Base-by-base conservation (phyloP, 2,329 filamentous ascomycete species). In the Fusarium circinatum region DNA sequence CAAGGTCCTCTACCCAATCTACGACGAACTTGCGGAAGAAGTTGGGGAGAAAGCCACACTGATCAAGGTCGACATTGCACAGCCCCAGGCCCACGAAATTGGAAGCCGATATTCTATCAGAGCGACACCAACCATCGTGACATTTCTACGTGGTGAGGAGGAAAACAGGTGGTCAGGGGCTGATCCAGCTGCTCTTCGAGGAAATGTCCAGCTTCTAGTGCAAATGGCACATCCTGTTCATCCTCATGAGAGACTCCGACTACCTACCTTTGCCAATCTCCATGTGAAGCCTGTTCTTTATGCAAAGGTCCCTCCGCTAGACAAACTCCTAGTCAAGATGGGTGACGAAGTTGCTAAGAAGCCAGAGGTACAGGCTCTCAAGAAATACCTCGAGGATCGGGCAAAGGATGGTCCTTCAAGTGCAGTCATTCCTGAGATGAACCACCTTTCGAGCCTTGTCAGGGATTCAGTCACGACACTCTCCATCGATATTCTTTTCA, bases 41-140 rank as follows among this genome's bases (percentile, higher is more conserved):
- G 87, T 91, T 34, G 91, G 89, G 3, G 84, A 88, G 38, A 91
- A 91, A 75, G 91, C 90, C 8, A 84, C 90, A 0, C 88, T 98
- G 54, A 91, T 98, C 83, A 96, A 97, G 79, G 90, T 97, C 18
- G 95, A 98, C 79, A 90, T 94, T 54, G 91, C 90, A 22, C 84
- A 87, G 18, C 91, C 90, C 20, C 84, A 87, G 24, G 91, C 92
- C 6, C 88, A 87, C 63, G 89, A 90, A 69, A 89, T 94, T 54
- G 90, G 87, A 30, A 86, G 86, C 47, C 88, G 87, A 67, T 97
- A 93, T 79, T 84, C 86, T 4, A 88, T 98, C 58, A 87, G 89
- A 5, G 92, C 92, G 8, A 98, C 95, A 0, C 96, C 96, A 2
- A 98, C 95, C 0, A 97, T 98, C 78, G 89, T 96, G 78, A 96